Conservation (phyloP, 2,329 filamentous ascomycete species). For the Colletotrichum sansevieriae region DNA sequence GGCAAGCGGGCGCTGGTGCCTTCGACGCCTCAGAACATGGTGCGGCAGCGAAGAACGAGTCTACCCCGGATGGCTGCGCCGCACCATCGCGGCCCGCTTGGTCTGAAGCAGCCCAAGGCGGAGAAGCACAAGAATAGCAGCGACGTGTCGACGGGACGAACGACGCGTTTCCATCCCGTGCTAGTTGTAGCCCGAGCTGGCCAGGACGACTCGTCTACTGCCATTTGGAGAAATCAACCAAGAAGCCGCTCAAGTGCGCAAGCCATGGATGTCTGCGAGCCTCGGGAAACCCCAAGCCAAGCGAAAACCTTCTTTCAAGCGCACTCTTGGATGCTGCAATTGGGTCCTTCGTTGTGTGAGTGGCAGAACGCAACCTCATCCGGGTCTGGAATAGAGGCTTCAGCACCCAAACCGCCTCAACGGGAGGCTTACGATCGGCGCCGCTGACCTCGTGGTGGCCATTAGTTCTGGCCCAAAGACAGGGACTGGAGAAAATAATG, state of each 20-base stretch:
- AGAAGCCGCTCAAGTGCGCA: background rate
- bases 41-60: conserved; percentile 27
- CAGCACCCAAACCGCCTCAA: conserved; percentile 1
- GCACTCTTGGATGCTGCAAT: background rate
- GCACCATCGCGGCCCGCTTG: conserved; percentile 33
- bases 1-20: conserved; percentile 15
- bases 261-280: background rate
- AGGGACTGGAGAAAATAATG: background rate
- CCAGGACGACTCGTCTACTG: background rate
- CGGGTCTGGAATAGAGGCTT: background rate
- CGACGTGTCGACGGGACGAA: conserved; percentile 2
- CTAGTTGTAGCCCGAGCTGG: background rate
- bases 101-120: conserved; percentile 7
- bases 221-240: background rate
- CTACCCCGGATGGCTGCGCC: conserved; percentile 21
- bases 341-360: background rate
- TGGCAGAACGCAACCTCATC: conserved; percentile 7
- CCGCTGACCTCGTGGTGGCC: conserved; percentile 9
- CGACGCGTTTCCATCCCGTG: background rate
- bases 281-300: background rate
- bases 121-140: background rate
- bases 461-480: conserved; percentile 15
- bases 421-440: conserved; percentile 26
- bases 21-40: conserved; percentile 17
- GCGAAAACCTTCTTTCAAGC: background rate